These are phyloP conservation scores for Yarrowia porcina DNA, from an alignment of 805 yeast species.

Conservation along the genomic window DNA sequence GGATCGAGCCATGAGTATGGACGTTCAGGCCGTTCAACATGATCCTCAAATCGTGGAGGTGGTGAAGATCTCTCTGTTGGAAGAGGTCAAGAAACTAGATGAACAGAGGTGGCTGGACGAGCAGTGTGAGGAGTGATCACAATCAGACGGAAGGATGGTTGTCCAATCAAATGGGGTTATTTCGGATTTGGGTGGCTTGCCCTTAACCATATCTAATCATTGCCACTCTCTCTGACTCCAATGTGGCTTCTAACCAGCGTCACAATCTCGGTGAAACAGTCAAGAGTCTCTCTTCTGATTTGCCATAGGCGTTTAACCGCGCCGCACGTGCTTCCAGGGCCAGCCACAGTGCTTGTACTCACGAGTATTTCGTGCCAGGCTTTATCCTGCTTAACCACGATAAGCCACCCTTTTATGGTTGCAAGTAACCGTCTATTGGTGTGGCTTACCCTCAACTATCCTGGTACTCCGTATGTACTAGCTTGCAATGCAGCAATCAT, in stretches of 20 bases:
- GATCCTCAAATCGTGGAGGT: conserved; percentile 8
- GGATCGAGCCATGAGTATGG: conserved; percentile 11
- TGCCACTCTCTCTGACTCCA: background rate
- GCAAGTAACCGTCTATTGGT: background rate
- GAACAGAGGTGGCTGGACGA: conserved; percentile 14
- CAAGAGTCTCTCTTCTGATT: background rate
- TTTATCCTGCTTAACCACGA: conserved; percentile 7
- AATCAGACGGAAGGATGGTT: too few relatives aligned
- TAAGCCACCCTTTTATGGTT: background rate
- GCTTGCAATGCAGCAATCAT: background rate
- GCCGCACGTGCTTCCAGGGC: background rate
- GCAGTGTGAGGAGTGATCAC: background rate
- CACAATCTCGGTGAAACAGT: background rate
- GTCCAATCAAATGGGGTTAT: background rate
- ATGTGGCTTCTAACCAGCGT: background rate
- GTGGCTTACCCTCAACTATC: too few relatives aligned
- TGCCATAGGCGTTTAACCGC: conserved; percentile 1
- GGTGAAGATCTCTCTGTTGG: conserved; percentile 1
- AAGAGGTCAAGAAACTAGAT: conserved; percentile 13
- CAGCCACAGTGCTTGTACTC: background rate
- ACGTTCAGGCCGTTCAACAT: conserved; percentile 4
- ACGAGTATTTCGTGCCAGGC: background rate
- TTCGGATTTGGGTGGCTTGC: background rate
- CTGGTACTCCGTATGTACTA: background rate
- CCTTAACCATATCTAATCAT: background rate